Base-by-base conservation (phyloP, 2,329 filamentous ascomycete species). In the Beauveria caledonica region DNA sequence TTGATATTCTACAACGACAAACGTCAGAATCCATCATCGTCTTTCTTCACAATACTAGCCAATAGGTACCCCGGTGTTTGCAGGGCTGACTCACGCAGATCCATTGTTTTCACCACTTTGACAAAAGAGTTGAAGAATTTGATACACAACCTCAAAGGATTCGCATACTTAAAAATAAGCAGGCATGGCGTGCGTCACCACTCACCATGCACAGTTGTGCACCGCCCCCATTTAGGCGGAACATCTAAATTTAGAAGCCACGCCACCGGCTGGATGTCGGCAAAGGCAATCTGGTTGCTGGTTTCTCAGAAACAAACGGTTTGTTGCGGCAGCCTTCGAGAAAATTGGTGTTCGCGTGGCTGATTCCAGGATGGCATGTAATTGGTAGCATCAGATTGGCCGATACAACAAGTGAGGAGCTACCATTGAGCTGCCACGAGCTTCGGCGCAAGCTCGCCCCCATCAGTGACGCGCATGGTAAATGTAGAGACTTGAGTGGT, bases 171-270 rank as follows among this genome's bases (percentile, higher is more conserved):
- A 8, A n/a, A 45, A 46, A 25, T 25, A 46, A 46, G n/a, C 19
- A 17, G 11, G 25, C 15, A 44, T 42, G 56, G 51, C 45, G 46
- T 29, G 44, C 29, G 44, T 51, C 6, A 39, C 36, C 46, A 58
- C 36, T 51, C 6, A 39, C 36, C 46, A 58, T 46, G 46, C 39
- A 58, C 56, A 58, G 25, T 46, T 42, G n/a, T 39, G 56, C 46
- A 58, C 56, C 56, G 56, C 56, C 56, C 52, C 56, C n/a, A 33
- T 55, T 60, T 50, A 3, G 29, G 42, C 50, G 50, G 50, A 60
- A 44, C 33, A 29, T 49, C 33, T 50, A 54, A 55, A 60, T 49
- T 54, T 60, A 55, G 58, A 60, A 54, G 58, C 58, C 56, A 44
- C 46, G 36, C 56, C 39, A 58, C 23, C 36, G 4, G n/a, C 7